Percentiles rank a stretch among this genome's conserved stretches.
These are phyloP conservation scores for Hemerocallis citrina DNA, from an alignment of 106 monocot genomes.

Conservation along the genomic window DNA sequence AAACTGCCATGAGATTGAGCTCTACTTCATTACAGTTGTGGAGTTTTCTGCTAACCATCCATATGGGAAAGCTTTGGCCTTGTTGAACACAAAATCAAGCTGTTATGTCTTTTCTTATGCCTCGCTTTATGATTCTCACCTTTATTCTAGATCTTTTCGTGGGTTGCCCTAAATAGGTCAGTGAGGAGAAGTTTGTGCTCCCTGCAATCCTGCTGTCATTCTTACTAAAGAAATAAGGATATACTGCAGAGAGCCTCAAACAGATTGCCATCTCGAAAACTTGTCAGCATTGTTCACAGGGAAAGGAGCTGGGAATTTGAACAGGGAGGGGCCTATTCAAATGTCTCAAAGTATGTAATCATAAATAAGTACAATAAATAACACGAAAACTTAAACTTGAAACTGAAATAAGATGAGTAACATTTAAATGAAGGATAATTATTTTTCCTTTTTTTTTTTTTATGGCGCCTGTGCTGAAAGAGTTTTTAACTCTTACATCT, in stretches of 20 bases:
- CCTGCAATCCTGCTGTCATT: slow-evolving; percentile 46
- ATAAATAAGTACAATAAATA: too few relatives aligned
- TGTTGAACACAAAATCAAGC: slow-evolving; percentile 52
- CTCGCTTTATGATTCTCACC: not conserved
- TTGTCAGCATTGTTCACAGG: not conserved
- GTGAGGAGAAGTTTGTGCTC: slow-evolving; percentile 65
- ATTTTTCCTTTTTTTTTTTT: too few relatives aligned
- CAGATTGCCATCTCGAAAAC: not conserved
- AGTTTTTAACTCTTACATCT: too few relatives aligned
- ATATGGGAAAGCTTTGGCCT: slow-evolving; percentile 69
- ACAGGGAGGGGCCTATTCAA: not conserved
- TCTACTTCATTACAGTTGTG: slow-evolving; percentile 48
- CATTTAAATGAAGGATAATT: not conserved
- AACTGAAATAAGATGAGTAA: too few relatives aligned
- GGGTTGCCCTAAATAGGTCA: slow-evolving; percentile 31
- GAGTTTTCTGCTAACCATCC: slow-evolving; percentile 56
- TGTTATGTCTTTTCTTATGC: not conserved
- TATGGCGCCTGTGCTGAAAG: too few relatives aligned
- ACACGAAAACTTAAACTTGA: too few relatives aligned
- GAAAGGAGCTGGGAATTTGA: not conserved
- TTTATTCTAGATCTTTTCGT: not conserved
- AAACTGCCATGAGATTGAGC: slow-evolving; percentile 17
- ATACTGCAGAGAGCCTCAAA: slow-evolving; percentile 7
- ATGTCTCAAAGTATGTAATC: too few relatives aligned
- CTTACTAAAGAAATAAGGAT: slow-evolving; percentile 42